Percentiles rank a stretch among this genome's conserved stretches.
Evolutionary conservation across 2,329 filamentous ascomycete genomes (phyloP).

Genomic region (Cladosporium sp.): DNA sequence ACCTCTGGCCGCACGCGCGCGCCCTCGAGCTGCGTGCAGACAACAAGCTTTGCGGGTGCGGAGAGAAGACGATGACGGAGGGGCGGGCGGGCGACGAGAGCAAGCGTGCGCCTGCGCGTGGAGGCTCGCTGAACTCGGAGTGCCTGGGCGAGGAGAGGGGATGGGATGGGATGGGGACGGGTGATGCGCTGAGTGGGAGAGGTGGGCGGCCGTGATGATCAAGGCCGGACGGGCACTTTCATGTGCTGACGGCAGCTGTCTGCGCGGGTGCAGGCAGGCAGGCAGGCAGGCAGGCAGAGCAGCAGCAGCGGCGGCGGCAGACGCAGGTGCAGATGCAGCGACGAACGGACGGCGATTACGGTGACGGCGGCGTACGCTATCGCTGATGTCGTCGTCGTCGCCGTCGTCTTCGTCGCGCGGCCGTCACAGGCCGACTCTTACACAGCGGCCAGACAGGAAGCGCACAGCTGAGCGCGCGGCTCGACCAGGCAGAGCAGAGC

Average conservation of each 20-base stretch:
- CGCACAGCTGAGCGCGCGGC: not conserved
- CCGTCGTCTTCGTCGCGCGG: not conserved
- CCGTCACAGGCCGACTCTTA: not conserved
- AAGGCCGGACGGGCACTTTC: not conserved
- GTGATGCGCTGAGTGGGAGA: not conserved
- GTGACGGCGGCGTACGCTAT: not conserved
- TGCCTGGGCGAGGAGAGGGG: not conserved
- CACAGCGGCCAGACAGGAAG: not conserved
- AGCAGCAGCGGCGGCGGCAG: not conserved
- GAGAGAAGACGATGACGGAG: conserved; percentile 11
- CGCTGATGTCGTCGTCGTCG: not conserved
- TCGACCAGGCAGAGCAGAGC: not conserved
- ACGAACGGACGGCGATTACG: not conserved
- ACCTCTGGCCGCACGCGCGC: not conserved
- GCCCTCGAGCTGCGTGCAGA: not conserved
- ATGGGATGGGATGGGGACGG: too few relatives aligned
- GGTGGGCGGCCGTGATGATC: too few relatives aligned
- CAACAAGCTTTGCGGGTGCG: conserved; percentile 11
- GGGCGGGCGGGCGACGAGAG: not conserved
- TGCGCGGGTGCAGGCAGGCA: conserved; percentile 5
- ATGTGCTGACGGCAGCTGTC: conserved; percentile 11
- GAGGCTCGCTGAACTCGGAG: not conserved
- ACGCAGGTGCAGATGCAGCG: not conserved
- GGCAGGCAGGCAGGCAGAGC: too few relatives aligned
- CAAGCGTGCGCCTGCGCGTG: not conserved